Evolutionary conservation across 108 stramenopile species (phyloP), one percentile per base, ranked within the genome.

Genomic region (Nitzschia putrida): DNA sequence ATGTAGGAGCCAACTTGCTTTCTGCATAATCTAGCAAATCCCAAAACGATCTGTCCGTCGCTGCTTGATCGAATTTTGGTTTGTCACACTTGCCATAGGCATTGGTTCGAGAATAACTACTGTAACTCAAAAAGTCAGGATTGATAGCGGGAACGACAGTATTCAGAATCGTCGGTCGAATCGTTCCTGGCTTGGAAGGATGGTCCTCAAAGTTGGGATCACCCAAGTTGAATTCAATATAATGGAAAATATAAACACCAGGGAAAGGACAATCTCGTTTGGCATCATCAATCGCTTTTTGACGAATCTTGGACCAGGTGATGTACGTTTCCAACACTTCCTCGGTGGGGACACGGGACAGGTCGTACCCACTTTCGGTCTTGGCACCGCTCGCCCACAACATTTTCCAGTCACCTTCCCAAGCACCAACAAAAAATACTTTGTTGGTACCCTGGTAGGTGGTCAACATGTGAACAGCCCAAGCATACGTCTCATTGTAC

Each of bases 91-190:
- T 24, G 22, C 20, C 24, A 24, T 55, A 55, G 20, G 20, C 24
- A 24, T 55, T 55, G 3, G 54, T 55, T 13, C 54, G 20, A 2
- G 20, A 23, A 24, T 55, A 55, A 5, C 54, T 55, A 23, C 54
- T 55, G 24, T 55, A 55, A 55, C 54, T 55, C 13, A 55, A 13
- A 55, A 55, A 55, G 54, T 55, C 54, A 3, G 54, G 54, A 24
- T 55, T 55, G 20, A 55, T 8, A 9, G n/a, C 21, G 4, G 54
- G 54, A 13, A 50, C 49, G 18, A 50, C 49, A 16, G 49, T 3
- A 20, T 50, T 50, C 3, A 50, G 49, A 18, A 50, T 55, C 22
- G 54, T 55, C 2, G 54, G 54, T 55, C 54, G 20, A 13, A 24
- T 20, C 24, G 54, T 13, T 2, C 54, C 54, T 22, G 54, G 21